Evolutionary conservation across 2,329 filamentous ascomycete species (phyloP).

Genomic region (Paecilomyces fulvus): DNA sequence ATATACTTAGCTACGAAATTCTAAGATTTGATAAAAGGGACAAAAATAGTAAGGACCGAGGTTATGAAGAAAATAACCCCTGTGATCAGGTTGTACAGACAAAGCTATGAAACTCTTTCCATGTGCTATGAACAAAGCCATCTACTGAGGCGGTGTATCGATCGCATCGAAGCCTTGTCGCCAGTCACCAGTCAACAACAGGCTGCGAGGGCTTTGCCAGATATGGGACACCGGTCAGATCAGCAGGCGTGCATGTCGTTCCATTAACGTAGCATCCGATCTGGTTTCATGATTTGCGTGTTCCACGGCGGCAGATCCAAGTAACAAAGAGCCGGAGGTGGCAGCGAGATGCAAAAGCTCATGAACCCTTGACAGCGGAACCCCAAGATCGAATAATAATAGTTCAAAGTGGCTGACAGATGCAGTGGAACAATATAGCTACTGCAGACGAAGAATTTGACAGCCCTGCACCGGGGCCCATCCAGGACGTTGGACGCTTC

Average conservation of each 20-base stretch:
- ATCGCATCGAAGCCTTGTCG: background rate
- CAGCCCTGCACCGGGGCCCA: background rate
- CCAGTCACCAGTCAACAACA: too few species aligned
- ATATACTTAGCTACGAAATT: background rate
- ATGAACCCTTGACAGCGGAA: background rate
- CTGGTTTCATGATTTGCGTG: conserved; percentile 2
- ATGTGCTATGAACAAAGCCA: background rate
- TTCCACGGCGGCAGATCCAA: background rate
- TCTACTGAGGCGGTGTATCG: background rate
- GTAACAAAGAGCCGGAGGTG: background rate
- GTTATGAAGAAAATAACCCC: background rate
- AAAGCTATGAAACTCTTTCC: background rate
- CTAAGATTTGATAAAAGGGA: background rate
- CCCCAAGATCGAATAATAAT: background rate
- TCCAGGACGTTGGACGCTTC: background rate
- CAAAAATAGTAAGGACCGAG: background rate
- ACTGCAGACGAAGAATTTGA: background rate
- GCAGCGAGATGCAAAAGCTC: background rate
- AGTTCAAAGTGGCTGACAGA: background rate
- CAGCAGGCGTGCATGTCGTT: background rate
- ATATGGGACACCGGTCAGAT: background rate
- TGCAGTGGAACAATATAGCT: background rate
- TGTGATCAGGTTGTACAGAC: background rate
- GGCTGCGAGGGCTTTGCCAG: background rate
- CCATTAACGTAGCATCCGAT: conserved; percentile 9